Base-by-base conservation (phyloP, 176 grass and related monocot genomes). In the Bolboschoenus planiculmis region DNA sequence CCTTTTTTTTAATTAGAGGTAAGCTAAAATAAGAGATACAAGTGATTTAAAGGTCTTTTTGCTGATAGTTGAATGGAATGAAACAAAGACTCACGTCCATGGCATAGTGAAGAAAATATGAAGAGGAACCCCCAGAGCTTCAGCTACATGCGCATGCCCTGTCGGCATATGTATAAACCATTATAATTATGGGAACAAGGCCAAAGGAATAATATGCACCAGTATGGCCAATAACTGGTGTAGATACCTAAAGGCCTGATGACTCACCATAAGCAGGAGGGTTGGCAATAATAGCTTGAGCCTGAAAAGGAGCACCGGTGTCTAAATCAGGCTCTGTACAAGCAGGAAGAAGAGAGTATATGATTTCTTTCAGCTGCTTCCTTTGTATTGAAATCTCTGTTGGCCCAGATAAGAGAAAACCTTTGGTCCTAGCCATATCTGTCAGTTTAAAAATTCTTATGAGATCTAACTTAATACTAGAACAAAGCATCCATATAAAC, bases 41-140 rank as follows among this genome's bases (percentile, higher is more conserved):
- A 77, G 72, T 77, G 15, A 46, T 23, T 65, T 44, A 13, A 33
- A n/a, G 10, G 54, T 20, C 37, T 14, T 50, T 46, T 73, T 73
- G 5, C 43, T 53, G 46, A 53, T 53, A 77, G 30, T 76, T 51
- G 27, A 46, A 50, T 77, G 43, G 13, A 51, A 75, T 36, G 56
- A 83, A 82, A 80, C 57, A 82, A n/a, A 81, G 71, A 92, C 95
- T 93, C 83, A 98, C 95, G 95, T 98, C 95, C 95, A 98, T 66
- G 95, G 95, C 87, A 98, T 94, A 86, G 95, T 98, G 73, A 98
- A 98, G 85, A 98, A 95, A 56, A 98, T 98, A 50, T 95, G 92
- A 81, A 98, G 86, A 85, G 95, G 92, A 47, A 90, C 87, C 80
- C 95, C 89, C 72, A 98, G 92, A 84, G 95, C 92, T 85, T 98